phyloP scores from a whole-genome alignment of 108 stramenopile species.

The Craspedostauros australis region DNA sequence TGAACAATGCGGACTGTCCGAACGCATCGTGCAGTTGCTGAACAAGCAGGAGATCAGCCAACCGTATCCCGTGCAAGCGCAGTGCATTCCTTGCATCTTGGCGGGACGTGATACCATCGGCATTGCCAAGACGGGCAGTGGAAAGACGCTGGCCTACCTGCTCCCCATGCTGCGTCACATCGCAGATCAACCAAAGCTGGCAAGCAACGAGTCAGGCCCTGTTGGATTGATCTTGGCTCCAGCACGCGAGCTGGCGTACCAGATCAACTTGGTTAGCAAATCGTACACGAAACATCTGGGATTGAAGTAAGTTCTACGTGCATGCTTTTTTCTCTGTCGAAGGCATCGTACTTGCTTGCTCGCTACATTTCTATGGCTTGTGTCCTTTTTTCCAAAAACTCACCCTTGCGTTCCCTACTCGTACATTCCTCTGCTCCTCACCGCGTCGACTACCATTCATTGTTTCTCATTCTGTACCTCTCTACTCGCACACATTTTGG shows the following conservation, averaged over 20 bases:
- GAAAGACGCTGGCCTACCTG: slow-evolving; percentile 96
- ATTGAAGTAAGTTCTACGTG: slow-evolving; percentile 58
- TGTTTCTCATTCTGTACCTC: no score
- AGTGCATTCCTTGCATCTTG: slow-evolving; percentile 98
- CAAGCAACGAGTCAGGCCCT: slow-evolving; percentile 88
- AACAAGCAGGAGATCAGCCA: slow-evolving; percentile 55
- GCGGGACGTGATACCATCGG: slow-evolving; percentile 97
- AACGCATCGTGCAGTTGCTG: slow-evolving; percentile 69
- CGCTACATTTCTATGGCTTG: no score
- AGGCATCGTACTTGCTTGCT: slow-evolving; percentile 5
- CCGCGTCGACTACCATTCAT: no score
- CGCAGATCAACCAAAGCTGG: slow-evolving; percentile 87
- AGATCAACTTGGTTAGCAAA: slow-evolving; percentile 91
- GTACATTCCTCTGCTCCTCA: no score
- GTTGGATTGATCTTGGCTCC: slow-evolving; percentile 95
- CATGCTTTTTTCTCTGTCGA: not conserved
- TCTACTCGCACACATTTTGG: no score
- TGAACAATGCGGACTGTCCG: slow-evolving; percentile 89
- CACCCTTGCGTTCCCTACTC: no score
- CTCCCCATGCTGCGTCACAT: slow-evolving; percentile 94
- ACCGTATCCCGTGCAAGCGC: slow-evolving; percentile 97
- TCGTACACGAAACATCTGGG: slow-evolving; percentile 67
- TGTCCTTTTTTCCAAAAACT: no score
- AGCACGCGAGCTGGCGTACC: slow-evolving; percentile 94
- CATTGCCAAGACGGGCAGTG: slow-evolving; percentile 97